These are phyloP conservation scores for Botrytis paeoniae DNA, from an alignment of 2,329 filamentous ascomycete genomes.

Conservation along the genomic window DNA sequence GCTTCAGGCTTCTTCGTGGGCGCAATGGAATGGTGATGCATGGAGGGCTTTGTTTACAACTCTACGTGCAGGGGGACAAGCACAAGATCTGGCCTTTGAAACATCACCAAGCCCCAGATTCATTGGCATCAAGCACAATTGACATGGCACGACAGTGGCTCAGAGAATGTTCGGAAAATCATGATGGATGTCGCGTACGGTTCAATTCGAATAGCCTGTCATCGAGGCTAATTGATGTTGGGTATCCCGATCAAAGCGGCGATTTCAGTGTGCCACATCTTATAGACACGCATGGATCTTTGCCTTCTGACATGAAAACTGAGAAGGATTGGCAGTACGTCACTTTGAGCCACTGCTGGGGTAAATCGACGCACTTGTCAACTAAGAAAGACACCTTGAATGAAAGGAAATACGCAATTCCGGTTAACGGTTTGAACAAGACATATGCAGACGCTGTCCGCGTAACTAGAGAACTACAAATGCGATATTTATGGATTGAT, in stretches of 20 bases:
- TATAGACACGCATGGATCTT: not conserved
- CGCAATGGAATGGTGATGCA: not conserved
- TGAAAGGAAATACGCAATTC: not conserved
- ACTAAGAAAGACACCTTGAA: not conserved
- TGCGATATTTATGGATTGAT: conserved; percentile 6
- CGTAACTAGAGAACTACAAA: not conserved
- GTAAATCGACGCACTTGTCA: not conserved
- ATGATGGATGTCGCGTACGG: not conserved
- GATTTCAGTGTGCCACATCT: not conserved
- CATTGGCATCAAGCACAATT: not conserved
- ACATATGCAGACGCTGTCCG: not conserved
- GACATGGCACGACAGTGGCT: not conserved
- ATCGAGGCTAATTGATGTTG: not conserved
- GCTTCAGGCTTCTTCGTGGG: not conserved
- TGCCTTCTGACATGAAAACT: too few species aligned
- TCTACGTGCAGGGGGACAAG: not conserved
- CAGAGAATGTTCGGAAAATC: not conserved
- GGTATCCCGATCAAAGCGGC: not conserved
- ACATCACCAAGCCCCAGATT: not conserved
- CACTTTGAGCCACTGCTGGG: not conserved
- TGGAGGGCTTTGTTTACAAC: not conserved
- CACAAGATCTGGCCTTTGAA: not conserved
- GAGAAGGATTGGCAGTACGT: not conserved
- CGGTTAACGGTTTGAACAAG: not conserved
- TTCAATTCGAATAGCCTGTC: not conserved